Evolutionary conservation across 139 green algal genomes (phyloP), one percentile per base, ranked within the genome.

Genomic region (Mychonastes homosphaera): DNA sequence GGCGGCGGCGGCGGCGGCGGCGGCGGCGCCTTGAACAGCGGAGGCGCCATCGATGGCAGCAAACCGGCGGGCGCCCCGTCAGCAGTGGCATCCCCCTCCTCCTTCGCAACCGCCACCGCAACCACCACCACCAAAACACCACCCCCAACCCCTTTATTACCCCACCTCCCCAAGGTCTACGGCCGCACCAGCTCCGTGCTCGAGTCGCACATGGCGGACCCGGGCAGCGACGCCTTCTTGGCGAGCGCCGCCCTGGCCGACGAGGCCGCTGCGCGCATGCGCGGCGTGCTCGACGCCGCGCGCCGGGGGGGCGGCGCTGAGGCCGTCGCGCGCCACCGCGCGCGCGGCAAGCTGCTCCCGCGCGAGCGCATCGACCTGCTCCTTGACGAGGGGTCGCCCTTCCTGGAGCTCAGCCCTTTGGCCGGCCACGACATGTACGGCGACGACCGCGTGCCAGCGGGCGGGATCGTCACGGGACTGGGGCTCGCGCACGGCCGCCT

Each of bases 381-480:
- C 23, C 56, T 95, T 29, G 87, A 95, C 53, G 69, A 76, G 15
- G 86, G 82, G 1, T 79, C 78, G 4, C 81, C 87, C 0, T 95
- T 95, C 56, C 63, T 95, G 61, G 87, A 95, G 80, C 72, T 94
- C 5, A 82, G 63, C 1, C 81, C 80, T 21, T 67, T 93, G 21
- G 89, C 89, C 3, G 89, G 88, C 3, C 67, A 82, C 12, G 72
- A 70, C 2, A 54, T 95, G 33, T 95, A 95, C 48, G 84, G 80
- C 84, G 56, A 44, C 13, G 89, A 97, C 39, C 72, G 81, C 0
- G 87, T 97, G 23, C 81, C 89, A 2, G 58, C 63, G 29, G 89
- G 84, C 21, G 89, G 87, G 40, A 64, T 97, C 12, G 84, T 97
- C 16, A 97, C 89, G 2, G 89, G 89, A 30, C 76, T 97, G 5